These are phyloP conservation scores for Talaromyces pinophilus DNA, from an alignment of 2,329 filamentous ascomycete genomes.

Conservation along the genomic window DNA sequence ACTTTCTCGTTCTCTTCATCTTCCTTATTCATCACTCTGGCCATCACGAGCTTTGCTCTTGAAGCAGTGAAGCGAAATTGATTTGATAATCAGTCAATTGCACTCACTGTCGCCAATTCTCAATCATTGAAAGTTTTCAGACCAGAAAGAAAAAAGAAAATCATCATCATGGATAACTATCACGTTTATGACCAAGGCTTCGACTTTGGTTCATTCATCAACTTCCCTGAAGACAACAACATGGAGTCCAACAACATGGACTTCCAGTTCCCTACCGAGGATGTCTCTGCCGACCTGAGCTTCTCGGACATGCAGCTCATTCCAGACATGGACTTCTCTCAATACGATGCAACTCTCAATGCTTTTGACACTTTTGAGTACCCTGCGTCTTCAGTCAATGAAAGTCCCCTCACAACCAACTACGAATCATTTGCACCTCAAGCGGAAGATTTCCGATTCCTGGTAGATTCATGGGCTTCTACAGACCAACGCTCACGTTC, in stretches of 20 bases:
- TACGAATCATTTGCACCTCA: constrained; percentile 1
- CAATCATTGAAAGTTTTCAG: background rate
- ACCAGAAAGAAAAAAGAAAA: background rate
- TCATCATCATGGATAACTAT: constrained; percentile 11
- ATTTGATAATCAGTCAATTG: constrained; percentile 10
- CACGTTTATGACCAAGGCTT: constrained; percentile 32
- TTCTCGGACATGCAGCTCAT: constrained; percentile 15
- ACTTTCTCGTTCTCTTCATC: background rate
- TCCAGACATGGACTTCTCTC: constrained; percentile 11
- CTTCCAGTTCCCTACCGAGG: constrained; percentile 7
- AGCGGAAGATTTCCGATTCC: constrained; percentile 24
- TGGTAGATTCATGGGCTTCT: constrained; percentile 33
- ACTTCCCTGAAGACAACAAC: constrained; percentile 32
- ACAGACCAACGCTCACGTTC: constrained; percentile 38
- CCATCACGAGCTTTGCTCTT: background rate
- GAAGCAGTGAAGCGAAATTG: background rate
- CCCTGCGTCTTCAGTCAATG: background rate
- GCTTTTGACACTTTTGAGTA: constrained; percentile 3
- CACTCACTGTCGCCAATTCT: constrained; percentile 21
- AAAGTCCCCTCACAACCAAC: background rate
- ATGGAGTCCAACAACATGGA: constrained; percentile 27
- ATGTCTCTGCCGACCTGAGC: constrained; percentile 3
- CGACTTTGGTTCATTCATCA: constrained; percentile 40
- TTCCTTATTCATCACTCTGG: background rate
- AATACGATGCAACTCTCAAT: background rate